A percentile compares a stretch with the other conserved stretches of the same genome.
These are phyloP conservation scores for Gaeumannomyces tritici DNA, from an alignment of 2,329 filamentous ascomycete genomes.

Conservation along the genomic window DNA sequence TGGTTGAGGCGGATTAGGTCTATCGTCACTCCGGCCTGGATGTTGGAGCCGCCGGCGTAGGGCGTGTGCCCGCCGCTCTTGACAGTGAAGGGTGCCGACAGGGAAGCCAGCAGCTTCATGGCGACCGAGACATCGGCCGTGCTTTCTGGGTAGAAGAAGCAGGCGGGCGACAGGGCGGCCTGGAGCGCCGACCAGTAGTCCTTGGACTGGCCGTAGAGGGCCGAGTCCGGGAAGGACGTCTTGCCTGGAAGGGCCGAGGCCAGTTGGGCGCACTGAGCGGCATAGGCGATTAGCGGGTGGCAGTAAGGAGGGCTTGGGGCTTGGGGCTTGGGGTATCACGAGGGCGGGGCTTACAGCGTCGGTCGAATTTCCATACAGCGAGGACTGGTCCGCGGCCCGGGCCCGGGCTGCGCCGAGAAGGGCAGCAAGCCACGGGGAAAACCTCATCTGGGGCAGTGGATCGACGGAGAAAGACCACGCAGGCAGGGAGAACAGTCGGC, in stretches of 20 bases:
- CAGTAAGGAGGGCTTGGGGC: too few species aligned
- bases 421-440: too few species aligned
- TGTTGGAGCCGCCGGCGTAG: conserved; percentile 32
- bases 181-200: conserved; percentile 23
- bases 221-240: conserved; percentile 13
- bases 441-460: too few species aligned
- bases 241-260: conserved; percentile 9
- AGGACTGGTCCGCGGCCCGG: too few species aligned
- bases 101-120: conserved; percentile 12
- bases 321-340: too few species aligned
- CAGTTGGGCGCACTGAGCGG: conserved; percentile 11
- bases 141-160: conserved; percentile 24
- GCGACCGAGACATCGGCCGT: conserved; percentile 17
- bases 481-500: too few species aligned
- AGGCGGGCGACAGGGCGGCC: conserved; percentile 11
- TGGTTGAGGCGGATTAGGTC: conserved; percentile 29
- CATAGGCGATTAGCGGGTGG: too few species aligned
- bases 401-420: too few species aligned
- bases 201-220: conserved; percentile 13
- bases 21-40: conserved; percentile 28
- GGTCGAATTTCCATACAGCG: too few species aligned
- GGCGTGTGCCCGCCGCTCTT: conserved; percentile 38
- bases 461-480: too few species aligned
- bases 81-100: conserved; percentile 30
- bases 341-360: too few species aligned